Conservation (phyloP, 345 rosid genomes). For the Salix arbutifolia region DNA sequence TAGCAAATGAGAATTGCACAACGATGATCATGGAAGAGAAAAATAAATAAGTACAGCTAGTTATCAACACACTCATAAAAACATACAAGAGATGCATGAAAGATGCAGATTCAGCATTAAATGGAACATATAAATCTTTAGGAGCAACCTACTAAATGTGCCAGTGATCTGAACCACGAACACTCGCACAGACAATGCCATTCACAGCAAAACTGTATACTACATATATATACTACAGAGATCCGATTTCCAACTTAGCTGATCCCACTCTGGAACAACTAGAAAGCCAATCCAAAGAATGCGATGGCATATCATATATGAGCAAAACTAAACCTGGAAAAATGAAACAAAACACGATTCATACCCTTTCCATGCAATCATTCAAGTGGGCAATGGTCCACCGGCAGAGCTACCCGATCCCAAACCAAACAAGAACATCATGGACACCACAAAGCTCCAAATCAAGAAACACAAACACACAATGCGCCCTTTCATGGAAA, state of each 20-base stretch:
- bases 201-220: no score
- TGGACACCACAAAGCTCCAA: conserved; percentile 17
- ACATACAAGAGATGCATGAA: background rate
- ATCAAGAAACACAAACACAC: conserved; percentile 19
- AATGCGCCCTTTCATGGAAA: conserved; percentile 12
- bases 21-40: no score
- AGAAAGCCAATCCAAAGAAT: background rate
- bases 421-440: conserved; percentile 15
- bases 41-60: no score
- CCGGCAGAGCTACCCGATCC: background rate
- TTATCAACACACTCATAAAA: no score
- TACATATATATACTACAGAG: no score
- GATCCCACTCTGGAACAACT: background rate
- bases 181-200: no score
- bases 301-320: background rate
- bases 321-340: background rate
- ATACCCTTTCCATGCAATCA: conserved; percentile 4
- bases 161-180: no score
- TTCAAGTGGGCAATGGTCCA: conserved; percentile 38
- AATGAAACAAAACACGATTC: background rate
- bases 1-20: no score
- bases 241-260: background rate
- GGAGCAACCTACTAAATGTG: background rate
- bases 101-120: background rate
- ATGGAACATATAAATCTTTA: background rate